Evolutionary conservation across 768 basidiomycete genomes (phyloP).

Genomic region (Rhodotorula paludigena): DNA sequence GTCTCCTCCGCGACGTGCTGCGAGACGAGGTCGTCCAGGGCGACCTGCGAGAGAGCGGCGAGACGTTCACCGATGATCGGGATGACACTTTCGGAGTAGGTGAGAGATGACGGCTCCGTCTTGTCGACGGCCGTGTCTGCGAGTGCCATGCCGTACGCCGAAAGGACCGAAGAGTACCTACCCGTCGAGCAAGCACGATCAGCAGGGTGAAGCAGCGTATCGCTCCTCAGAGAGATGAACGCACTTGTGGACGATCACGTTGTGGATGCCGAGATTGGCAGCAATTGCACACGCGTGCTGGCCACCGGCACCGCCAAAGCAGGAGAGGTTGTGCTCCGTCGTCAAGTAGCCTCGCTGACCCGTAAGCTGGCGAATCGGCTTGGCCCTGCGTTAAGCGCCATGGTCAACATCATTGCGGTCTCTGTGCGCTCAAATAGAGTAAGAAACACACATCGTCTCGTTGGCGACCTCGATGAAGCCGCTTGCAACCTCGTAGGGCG

Average conservation of each 20-base stretch:
- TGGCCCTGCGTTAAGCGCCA: too few species aligned
- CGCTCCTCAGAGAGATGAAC: too few species aligned
- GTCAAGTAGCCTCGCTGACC: slow-evolving; percentile 83
- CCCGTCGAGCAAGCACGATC: too few species aligned
- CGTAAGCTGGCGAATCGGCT: slow-evolving; percentile 92
- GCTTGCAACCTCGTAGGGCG: slow-evolving; percentile 77
- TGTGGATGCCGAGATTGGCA: too few species aligned
- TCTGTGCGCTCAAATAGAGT: too few species aligned
- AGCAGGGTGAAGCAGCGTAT: slow-evolving; percentile 79
- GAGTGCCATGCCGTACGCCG: slow-evolving; percentile 65
- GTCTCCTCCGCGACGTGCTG: slow-evolving; percentile 75
- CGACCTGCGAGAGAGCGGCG: slow-evolving; percentile 62
- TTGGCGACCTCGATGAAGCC: slow-evolving; percentile 93
- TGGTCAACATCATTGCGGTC: too few species aligned
- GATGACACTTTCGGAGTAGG: slow-evolving; percentile 62
- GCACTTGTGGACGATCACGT: too few species aligned
- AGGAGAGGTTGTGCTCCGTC: slow-evolving; percentile 54
- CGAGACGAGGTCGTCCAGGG: slow-evolving; percentile 60
- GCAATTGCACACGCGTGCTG: too few species aligned
- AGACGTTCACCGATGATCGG: slow-evolving; percentile 60
- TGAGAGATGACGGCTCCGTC: slow-evolving; percentile 81
- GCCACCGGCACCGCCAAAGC: slow-evolving; percentile 48
- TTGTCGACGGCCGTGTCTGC: slow-evolving; percentile 66
- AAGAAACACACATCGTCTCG: too few species aligned
- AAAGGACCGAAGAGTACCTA: slow-evolving; percentile 87